These are phyloP conservation scores for Aureobasidium uvarum DNA, from an alignment of 2,329 filamentous ascomycete genomes.

Conservation along the genomic window DNA sequence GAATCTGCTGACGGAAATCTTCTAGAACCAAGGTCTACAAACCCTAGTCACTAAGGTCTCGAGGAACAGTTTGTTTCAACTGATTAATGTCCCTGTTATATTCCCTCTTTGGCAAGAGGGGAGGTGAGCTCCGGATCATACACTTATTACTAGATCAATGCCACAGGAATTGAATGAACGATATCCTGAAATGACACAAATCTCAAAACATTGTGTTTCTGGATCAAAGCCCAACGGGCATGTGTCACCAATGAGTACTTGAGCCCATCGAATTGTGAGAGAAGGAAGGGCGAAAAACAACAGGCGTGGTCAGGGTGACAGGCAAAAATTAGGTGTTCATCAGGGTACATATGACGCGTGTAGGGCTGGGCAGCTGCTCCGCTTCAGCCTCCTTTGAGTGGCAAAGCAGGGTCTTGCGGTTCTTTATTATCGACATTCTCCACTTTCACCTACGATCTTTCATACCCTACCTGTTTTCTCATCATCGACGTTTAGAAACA, in stretches of 20 bases:
- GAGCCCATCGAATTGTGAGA: not conserved
- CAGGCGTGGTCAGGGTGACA: not conserved
- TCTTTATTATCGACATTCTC: constrained; percentile 4
- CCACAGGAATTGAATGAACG: no score
- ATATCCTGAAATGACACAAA: no score
- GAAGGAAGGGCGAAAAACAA: no score
- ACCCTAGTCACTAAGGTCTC: not conserved
- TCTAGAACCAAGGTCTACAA: not conserved
- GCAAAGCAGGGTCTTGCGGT: constrained; percentile 2
- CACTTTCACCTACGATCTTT: not conserved
- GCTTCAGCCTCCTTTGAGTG: constrained; percentile 12
- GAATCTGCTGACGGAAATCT: not conserved
- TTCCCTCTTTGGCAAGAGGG: no score
- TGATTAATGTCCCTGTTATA: no score
- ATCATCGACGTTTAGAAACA: not conserved
- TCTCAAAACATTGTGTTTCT: no score
- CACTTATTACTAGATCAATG: no score
- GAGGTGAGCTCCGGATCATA: no score
- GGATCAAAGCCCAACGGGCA: no score
- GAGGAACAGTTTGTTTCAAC: no score
- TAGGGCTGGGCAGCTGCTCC: not conserved
- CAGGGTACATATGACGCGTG: constrained; percentile 5
- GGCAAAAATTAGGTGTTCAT: not conserved
- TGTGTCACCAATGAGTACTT: not conserved
- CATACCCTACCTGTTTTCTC: not conserved